phyloP scores from a whole-genome alignment of 768 basidiomycete species.

The Mycena indigotica region DNA sequence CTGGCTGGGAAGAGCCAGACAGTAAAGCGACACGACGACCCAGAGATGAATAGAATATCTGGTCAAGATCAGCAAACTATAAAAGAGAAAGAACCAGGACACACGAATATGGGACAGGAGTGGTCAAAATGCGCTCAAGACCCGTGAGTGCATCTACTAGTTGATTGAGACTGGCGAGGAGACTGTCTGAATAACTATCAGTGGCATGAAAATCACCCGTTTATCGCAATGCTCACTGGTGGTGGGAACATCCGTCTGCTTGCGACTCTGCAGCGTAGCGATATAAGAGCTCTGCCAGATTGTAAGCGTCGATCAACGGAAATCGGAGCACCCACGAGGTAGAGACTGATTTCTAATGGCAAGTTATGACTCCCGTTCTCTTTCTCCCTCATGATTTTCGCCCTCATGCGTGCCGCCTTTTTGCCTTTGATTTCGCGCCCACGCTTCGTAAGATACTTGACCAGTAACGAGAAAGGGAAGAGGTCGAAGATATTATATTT shows the following conservation, averaged over 20 bases:
- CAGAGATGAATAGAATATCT: constrained; percentile 73
- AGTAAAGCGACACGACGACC: constrained; percentile 64
- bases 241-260: constrained; percentile 60
- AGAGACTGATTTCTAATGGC: constrained; percentile 70
- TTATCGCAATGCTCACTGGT: too few species aligned
- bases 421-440: constrained; percentile 60
- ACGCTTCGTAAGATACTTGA: constrained; percentile 44
- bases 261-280: constrained; percentile 57
- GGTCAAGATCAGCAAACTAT: background rate
- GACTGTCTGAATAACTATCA: constrained; percentile 37
- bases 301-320: background rate
- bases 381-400: constrained; percentile 43
- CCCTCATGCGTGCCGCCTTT: constrained; percentile 57
- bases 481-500: constrained; percentile 62
- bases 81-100: constrained; percentile 17
- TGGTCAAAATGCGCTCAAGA: constrained; percentile 72
- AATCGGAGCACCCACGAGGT: constrained; percentile 34
- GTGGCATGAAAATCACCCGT: constrained; percentile 24
- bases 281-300: constrained; percentile 64
- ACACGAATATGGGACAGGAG: constrained; percentile 76
- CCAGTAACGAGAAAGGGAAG: constrained; percentile 69
- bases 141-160: constrained; percentile 69
- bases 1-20: constrained; percentile 66
- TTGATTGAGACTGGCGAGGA: constrained; percentile 52
- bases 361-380: constrained; percentile 57